Conservation (phyloP, 2,329 filamentous ascomycete species). For the Penicillium sp. region DNA sequence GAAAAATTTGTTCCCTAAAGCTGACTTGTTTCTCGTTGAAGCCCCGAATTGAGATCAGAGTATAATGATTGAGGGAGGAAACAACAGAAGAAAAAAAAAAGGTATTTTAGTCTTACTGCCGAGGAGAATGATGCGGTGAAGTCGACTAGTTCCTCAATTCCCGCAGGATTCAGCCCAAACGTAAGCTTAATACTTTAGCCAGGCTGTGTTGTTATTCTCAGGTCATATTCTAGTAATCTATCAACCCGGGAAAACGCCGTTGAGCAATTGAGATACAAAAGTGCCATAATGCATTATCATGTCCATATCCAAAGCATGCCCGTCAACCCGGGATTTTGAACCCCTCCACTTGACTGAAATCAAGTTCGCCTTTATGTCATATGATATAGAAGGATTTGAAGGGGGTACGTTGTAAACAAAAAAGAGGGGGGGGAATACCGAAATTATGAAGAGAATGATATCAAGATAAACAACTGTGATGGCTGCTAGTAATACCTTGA, state of each 20-base stretch:
- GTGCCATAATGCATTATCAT: background rate
- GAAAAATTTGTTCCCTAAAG: too few species aligned
- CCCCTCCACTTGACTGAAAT: background rate
- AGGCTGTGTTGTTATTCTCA: background rate
- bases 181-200: background rate
- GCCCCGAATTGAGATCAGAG: too few species aligned
- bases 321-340: background rate
- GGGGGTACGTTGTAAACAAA: background rate
- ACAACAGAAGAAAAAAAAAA: too few species aligned
- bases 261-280: background rate
- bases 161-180: background rate
- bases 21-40: too few species aligned
- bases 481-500: background rate
- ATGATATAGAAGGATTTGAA: constrained; percentile 16
- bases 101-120: too few species aligned
- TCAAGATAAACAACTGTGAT: background rate
- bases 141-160: background rate
- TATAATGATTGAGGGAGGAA: too few species aligned
- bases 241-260: background rate
- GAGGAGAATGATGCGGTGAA: too few species aligned
- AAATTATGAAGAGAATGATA: background rate
- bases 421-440: constrained; percentile 8
- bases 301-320: background rate
- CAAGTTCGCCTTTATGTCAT: constrained; percentile 13
- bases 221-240: background rate